A percentile compares a stretch with the other conserved stretches of the same genome.
phyloP scores from a whole-genome alignment of 805 yeast species.

The Nadsonia fulvescens region DNA sequence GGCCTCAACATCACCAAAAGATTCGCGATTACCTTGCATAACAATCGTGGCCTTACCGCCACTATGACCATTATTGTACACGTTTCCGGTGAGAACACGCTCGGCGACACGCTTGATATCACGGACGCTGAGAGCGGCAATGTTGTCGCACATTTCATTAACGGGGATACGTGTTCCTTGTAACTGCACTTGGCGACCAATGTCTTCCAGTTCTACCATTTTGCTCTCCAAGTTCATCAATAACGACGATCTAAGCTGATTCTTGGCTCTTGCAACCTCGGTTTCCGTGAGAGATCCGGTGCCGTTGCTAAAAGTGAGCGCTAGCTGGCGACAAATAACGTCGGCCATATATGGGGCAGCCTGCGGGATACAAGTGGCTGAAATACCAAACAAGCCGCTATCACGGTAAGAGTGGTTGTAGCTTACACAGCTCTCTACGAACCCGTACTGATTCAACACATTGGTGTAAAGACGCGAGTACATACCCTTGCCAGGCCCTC shows the following conservation, averaged over 20 bases:
- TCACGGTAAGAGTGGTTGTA: conserved; percentile 84
- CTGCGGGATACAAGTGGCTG: conserved; percentile 68
- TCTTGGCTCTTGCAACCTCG: conserved; percentile 81
- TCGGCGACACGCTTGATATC: conserved; percentile 64
- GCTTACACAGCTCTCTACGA: conserved; percentile 72
- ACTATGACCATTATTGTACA: conserved; percentile 27
- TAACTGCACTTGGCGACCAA: conserved; percentile 85
- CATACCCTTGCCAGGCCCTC: conserved; percentile 99
- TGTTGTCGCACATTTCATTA: conserved; percentile 62
- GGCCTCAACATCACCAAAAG: conserved; percentile 67
- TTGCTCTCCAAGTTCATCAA: conserved; percentile 87
- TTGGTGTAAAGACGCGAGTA: conserved; percentile 83
- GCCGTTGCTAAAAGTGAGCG: conserved; percentile 30
- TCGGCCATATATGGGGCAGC: conserved; percentile 76
- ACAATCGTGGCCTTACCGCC: conserved; percentile 67
- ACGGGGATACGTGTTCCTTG: conserved; percentile 62
- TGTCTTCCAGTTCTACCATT: conserved; percentile 84
- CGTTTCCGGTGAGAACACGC: conserved; percentile 54
- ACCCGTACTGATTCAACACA: conserved; percentile 80
- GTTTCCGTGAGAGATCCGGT: conserved; percentile 43
- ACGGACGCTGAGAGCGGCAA: conserved; percentile 43
- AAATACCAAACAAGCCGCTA: conserved; percentile 80
- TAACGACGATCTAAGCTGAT: conserved; percentile 71
- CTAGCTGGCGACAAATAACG: conserved; percentile 49
- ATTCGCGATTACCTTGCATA: conserved; percentile 71